Evolutionary conservation across 352 stramenopile species (phyloP), one percentile per base, ranked within the genome.

Genomic region (Globisporangium orthogonon): DNA sequence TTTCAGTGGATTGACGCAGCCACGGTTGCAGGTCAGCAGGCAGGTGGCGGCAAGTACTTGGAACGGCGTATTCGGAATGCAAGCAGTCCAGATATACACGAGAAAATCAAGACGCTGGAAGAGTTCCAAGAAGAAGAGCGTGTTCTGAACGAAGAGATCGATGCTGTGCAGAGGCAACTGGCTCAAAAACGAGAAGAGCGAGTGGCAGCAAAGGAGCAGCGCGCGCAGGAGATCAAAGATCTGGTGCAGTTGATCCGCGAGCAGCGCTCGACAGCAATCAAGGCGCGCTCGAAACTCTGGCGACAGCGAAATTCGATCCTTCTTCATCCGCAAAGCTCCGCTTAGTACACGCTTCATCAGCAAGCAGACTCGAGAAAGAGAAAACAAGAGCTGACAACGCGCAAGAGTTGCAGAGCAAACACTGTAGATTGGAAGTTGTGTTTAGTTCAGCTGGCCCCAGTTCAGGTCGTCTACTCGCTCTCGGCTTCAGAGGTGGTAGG

Each of bases 1-100:
- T 66, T 71, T 17, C 67, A 82, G 31, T 86, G 76, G 76, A 39
- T 76, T 29, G 61, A 56, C 41, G 50, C 40, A 10, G 46, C 60
- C 14, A 65, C 62, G 30, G 50, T 45, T 17, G 71, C 68, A 46
- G 9, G 11, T 14, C 14, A 28, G 3, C n/a, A 35, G 3, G 49
- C 65, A 17, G n/a, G 13, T 5, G 54, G 53, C 35, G 49, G 55
- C 11, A 33, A 17, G 28, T 63, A 59, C 14, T 35, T 63, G 6
- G 50, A 48, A 23, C 43, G 28, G 6, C 43, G 43, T 5, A 23
- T 51, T 7, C 11, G 39, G 7, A 11, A 4, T 0, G 17, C 3
- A 14, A 7, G 14, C n/a, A 43, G 29, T 41, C 7, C 18, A 1
- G 17, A 18, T 15, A 41, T 1, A 10, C 7, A 4, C 4, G 49